Evolutionary conservation across 768 basidiomycete species (phyloP), one percentile per base, ranked within the genome.

Genomic region (Boletus fagicola): DNA sequence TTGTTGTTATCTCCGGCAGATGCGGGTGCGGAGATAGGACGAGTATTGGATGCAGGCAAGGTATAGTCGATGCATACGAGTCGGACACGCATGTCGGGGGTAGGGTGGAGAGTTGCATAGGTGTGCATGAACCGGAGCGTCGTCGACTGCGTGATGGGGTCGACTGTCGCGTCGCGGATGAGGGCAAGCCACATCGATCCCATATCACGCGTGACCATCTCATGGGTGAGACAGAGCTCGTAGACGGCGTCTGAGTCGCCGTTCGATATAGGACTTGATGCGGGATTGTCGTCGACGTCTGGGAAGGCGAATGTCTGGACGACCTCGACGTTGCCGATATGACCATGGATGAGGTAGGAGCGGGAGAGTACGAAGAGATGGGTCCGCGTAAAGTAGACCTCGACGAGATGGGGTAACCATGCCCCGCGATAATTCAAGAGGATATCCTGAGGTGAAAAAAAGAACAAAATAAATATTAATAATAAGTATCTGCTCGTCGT

Each of bases 51-150:
- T 5, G 51, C 35, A 15, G 47, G 45, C 0, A 68, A 42, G 36
- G 52, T 26, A 13, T 66, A 63, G 30, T 67, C 66, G 26, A 61
- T 63, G 36, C 63, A 68, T 0, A 50, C 53, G 38, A 68, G 43
- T 24, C 48, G 54, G 31, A 40, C 50, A 52, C 36, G 48, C n/a
- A 40, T 24, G 24, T 51, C 45, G n/a, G 43, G 44, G 4, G 36
- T 35, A 4, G 35, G 28, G 1, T 49, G 13, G 11, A 64, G 45
- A 0, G 56, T 54, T 2, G 50, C 42, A 4, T 54, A 48, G 0
- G 66, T 54, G 36, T 68, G 60, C 51, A 66, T 48, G 56, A 68
- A 67, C 11, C 65, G 58, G 56, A 68, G 61, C 20, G 64, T 65
- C 20, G 57, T 65, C 24, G 64, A 33, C 6, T 15, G 18, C 5